These are phyloP conservation scores for Elsinoe batatas DNA, from an alignment of 2,329 filamentous ascomycete species.

Conservation along the genomic window DNA sequence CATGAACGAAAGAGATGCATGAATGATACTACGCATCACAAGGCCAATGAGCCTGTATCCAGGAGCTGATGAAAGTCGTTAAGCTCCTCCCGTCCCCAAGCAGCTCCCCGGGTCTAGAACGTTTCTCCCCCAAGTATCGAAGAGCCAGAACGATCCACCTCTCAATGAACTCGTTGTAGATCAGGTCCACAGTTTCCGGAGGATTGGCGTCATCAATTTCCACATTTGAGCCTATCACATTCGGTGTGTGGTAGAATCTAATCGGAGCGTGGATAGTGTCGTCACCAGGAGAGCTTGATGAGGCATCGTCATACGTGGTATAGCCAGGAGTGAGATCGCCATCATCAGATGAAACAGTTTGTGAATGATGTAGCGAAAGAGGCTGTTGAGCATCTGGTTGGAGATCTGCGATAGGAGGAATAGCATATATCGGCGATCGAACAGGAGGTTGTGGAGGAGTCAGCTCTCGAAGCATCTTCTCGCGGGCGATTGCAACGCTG, in stretches of 20 bases:
- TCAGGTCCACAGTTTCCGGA: constrained; percentile 69
- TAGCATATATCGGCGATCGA: not conserved
- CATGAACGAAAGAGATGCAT: no score
- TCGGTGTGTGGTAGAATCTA: constrained; percentile 67
- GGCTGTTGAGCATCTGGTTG: constrained; percentile 4
- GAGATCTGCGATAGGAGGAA: not conserved
- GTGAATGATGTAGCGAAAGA: not conserved
- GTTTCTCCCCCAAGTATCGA: constrained; percentile 46
- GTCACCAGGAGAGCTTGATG: constrained; percentile 60
- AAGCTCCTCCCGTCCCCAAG: constrained; percentile 47
- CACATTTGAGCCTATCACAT: constrained; percentile 65
- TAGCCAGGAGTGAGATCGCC: constrained; percentile 60
- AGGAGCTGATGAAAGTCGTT: constrained; percentile 49
- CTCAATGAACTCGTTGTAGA: constrained; percentile 87
- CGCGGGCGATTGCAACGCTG: not conserved
- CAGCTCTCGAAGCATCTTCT: constrained; percentile 12
- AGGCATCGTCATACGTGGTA: constrained; percentile 77
- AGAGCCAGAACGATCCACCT: constrained; percentile 69
- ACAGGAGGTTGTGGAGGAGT: constrained; percentile 14
- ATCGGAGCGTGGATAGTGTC: constrained; percentile 75
- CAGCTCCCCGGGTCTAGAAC: constrained; percentile 40
- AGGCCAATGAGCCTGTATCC: constrained; percentile 49
- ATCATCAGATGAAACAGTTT: not conserved
- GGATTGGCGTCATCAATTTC: constrained; percentile 46
- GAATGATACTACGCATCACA: constrained; percentile 17